Percentiles rank a stretch among this genome's conserved stretches.
Evolutionary conservation across 2,329 filamentous ascomycete genomes (phyloP).

Genomic region (Aspergillus sp.): DNA sequence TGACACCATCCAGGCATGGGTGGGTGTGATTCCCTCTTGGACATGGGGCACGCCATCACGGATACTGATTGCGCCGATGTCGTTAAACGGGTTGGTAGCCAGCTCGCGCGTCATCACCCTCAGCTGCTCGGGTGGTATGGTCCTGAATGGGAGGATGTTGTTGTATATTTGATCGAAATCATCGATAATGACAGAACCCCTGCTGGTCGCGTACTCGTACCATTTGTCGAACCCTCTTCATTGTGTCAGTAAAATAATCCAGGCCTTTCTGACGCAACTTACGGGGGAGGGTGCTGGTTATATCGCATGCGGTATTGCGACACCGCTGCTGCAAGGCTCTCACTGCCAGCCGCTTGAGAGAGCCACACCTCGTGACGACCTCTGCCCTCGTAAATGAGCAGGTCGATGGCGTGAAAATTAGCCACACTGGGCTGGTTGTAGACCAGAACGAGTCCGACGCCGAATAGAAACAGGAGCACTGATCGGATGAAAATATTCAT

Average conservation of each 20-base stretch:
- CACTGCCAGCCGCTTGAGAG: slow-evolving; percentile 39
- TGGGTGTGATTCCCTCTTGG: slow-evolving; percentile 43
- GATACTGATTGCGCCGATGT: slow-evolving; percentile 48
- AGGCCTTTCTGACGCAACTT: slow-evolving; percentile 8
- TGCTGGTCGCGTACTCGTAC: slow-evolving; percentile 47
- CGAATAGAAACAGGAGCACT: slow-evolving; percentile 32
- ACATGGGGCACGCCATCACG: slow-evolving; percentile 44
- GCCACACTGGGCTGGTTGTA: slow-evolving; percentile 32
- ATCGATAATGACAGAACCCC: slow-evolving; percentile 47
- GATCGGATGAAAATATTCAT: slow-evolving; percentile 26
- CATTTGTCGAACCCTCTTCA: slow-evolving; percentile 48
- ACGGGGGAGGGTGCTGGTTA: slow-evolving; percentile 46
- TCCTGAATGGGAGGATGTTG: slow-evolving; percentile 48
- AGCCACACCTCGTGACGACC: slow-evolving; percentile 42
- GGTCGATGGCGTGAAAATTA: slow-evolving; percentile 46
- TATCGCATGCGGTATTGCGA: slow-evolving; percentile 45
- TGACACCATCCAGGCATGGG: slow-evolving; percentile 51
- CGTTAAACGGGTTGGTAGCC: slow-evolving; percentile 46
- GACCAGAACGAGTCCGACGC: slow-evolving; percentile 33
- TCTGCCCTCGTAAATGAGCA: slow-evolving; percentile 43
- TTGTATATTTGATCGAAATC: slow-evolving; percentile 52
- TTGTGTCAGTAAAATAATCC: slow-evolving; percentile 4
- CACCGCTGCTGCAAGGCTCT: slow-evolving; percentile 41
- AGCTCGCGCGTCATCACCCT: slow-evolving; percentile 45
- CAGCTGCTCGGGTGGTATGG: slow-evolving; percentile 42